These are phyloP conservation scores for Fusarium buharicum DNA, from an alignment of 2,329 filamentous ascomycete species.

Conservation along the genomic window DNA sequence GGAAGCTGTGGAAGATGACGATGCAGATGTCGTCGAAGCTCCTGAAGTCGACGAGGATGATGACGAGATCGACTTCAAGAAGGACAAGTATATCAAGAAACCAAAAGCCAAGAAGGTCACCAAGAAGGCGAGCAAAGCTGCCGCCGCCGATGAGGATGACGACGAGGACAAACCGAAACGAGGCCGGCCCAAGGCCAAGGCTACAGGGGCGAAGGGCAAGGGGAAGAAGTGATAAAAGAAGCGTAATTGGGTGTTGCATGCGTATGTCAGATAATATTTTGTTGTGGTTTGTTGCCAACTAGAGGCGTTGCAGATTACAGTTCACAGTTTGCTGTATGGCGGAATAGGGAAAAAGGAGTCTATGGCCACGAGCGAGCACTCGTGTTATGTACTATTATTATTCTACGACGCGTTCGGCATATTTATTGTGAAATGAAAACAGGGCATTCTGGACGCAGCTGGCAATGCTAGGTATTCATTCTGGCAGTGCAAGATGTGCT, in stretches of 20 bases:
- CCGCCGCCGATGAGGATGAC: constrained; percentile 57
- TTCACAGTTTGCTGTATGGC: constrained; percentile 13
- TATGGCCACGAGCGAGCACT: constrained; percentile 13
- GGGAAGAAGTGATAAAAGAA: constrained; percentile 55
- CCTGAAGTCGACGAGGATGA: constrained; percentile 76
- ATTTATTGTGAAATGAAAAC: not conserved
- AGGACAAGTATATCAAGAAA: constrained; percentile 95
- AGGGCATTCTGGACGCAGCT: not conserved
- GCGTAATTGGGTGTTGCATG: not conserved
- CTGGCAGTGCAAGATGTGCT: too few relatives aligned
- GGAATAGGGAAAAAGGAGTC: constrained; percentile 24
- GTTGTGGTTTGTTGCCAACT: constrained; percentile 13
- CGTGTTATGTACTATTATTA: constrained; percentile 10
- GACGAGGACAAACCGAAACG: constrained; percentile 63
- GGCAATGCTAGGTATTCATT: not conserved
- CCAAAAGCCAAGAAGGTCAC: constrained; percentile 75
- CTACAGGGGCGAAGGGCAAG: constrained; percentile 57
- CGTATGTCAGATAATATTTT: constrained; percentile 18
- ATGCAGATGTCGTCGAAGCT: constrained; percentile 66
- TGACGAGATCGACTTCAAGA: constrained; percentile 80
- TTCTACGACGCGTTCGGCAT: constrained; percentile 4
- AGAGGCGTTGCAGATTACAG: constrained; percentile 4
- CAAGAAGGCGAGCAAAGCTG: constrained; percentile 58
- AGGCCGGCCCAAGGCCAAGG: constrained; percentile 55
- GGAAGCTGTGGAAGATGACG: constrained; percentile 94